These are phyloP conservation scores for Eucalyptus cloeziana DNA, from an alignment of 345 rosid genomes.

Conservation along the genomic window DNA sequence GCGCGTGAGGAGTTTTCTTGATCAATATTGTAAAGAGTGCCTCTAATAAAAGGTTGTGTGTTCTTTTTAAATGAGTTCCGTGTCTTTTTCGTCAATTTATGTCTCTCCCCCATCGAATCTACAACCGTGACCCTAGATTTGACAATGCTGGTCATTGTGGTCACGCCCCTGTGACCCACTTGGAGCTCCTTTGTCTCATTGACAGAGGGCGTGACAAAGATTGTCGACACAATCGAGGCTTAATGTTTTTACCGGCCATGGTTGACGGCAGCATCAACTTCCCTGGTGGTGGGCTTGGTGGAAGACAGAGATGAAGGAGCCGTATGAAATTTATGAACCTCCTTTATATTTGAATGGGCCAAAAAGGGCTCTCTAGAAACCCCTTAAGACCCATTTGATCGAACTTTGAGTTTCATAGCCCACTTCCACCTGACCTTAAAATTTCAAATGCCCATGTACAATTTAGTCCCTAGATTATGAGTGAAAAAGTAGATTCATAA, in stretches of 20 bases:
- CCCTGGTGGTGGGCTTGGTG: not conserved
- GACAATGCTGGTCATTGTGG: not conserved
- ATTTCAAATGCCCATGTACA: not conserved
- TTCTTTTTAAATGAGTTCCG: too few species aligned
- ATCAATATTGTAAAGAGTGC: too few species aligned
- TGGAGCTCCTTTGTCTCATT: not conserved
- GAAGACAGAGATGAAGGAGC: not conserved
- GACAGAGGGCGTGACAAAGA: not conserved
- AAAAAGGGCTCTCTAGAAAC: not conserved
- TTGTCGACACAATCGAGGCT: not conserved
- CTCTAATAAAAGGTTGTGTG: too few species aligned
- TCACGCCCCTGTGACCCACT: not conserved
- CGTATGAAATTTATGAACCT: not conserved
- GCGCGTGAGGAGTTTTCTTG: too few species aligned
- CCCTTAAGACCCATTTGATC: not conserved
- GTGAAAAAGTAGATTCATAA: not conserved
- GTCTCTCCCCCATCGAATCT: not conserved
- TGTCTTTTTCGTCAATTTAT: too few species aligned
- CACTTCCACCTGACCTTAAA: not conserved
- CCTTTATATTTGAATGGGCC: not conserved
- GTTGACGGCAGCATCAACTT: not conserved
- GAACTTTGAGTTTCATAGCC: not conserved
- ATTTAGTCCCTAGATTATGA: not conserved
- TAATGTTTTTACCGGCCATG: not conserved
- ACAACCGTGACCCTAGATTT: not conserved